Evolutionary conservation across 2,329 filamentous ascomycete genomes (phyloP).

Genomic region (Myriosclerotinia scirpicola): DNA sequence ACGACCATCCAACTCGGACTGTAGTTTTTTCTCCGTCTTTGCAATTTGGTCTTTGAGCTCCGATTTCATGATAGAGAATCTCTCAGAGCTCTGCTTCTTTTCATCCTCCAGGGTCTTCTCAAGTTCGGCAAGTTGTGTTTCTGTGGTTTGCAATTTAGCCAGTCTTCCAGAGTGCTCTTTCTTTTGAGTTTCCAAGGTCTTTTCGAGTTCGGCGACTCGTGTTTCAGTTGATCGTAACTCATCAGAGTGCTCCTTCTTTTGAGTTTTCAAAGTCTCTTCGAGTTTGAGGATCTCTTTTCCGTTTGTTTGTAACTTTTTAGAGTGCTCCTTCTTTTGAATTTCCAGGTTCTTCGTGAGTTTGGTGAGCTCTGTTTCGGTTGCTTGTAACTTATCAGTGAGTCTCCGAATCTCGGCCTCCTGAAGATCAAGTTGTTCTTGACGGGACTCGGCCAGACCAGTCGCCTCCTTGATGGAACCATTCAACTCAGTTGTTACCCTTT

Average conservation of each 20-base stretch:
- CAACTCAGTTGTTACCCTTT: conserved; percentile 54
- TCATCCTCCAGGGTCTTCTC: conserved; percentile 29
- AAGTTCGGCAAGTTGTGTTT: conserved; percentile 30
- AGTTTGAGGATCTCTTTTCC: conserved; percentile 33
- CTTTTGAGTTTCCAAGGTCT: conserved; percentile 32
- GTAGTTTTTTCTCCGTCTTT: conserved; percentile 24
- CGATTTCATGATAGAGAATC: conserved; percentile 30
- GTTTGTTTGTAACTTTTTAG: conserved; percentile 33
- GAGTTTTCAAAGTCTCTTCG: conserved; percentile 30
- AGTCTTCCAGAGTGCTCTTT: conserved; percentile 22
- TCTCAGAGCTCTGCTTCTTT: conserved; percentile 29
- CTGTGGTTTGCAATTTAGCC: conserved; percentile 19
- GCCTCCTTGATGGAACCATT: conserved; percentile 68
- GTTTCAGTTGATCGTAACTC: conserved; percentile 31
- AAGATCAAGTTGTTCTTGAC: conserved; percentile 31
- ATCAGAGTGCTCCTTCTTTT: conserved; percentile 28
- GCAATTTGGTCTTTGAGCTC: conserved; percentile 30
- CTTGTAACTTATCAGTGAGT: conserved; percentile 33
- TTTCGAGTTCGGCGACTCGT: conserved; percentile 32
- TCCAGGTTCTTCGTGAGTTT: conserved; percentile 31
- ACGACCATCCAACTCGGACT: conserved; percentile 30
- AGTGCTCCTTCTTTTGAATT: conserved; percentile 30
- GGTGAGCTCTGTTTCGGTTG: conserved; percentile 33
- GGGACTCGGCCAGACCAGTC: conserved; percentile 28
- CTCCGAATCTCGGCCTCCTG: conserved; percentile 35